Percentiles rank a stretch among this genome's conserved stretches.
These are phyloP conservation scores for Linderniella brevidens DNA, from an alignment of 257 asterid species.

Conservation along the genomic window DNA sequence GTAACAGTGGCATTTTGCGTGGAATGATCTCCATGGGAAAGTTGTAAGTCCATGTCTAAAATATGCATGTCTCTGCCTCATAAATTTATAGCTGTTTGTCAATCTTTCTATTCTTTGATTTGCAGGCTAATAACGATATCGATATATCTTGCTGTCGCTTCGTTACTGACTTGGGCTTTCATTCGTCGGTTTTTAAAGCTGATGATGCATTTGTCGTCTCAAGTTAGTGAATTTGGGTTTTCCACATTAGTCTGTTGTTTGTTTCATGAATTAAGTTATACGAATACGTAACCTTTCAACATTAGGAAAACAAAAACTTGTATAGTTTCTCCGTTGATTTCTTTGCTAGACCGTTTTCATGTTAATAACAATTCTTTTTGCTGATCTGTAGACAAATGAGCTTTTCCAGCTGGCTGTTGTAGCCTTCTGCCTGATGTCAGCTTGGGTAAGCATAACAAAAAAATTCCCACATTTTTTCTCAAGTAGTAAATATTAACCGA, in stretches of 20 bases:
- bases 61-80: conserved; percentile 3
- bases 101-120: conserved; percentile 11
- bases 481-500: neutral
- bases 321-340: neutral
- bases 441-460: conserved; percentile 57
- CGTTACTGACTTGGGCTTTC: conserved; percentile 66
- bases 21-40: conserved; percentile 90
- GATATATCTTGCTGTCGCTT: conserved; percentile 51
- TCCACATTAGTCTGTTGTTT: conserved; percentile 1
- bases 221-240: conserved; percentile 34
- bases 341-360: neutral
- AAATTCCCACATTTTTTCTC: neutral
- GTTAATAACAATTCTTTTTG: neutral
- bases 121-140: conserved; percentile 62
- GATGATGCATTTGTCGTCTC: conserved; percentile 72
- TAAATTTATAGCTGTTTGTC: conserved; percentile 8
- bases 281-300: neutral
- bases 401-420: conserved; percentile 89
- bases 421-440: conserved; percentile 89
- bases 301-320: too few relatives aligned
- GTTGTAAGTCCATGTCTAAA: conserved; percentile 31
- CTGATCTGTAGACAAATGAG: conserved; percentile 64
- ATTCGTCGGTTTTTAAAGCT: conserved; percentile 78
- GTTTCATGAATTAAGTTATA: neutral
- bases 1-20: conserved; percentile 64